Evolutionary conservation across 495 filamentous ascomycete genomes (phyloP).

Genomic region (Staphylotrichum longicolle): DNA sequence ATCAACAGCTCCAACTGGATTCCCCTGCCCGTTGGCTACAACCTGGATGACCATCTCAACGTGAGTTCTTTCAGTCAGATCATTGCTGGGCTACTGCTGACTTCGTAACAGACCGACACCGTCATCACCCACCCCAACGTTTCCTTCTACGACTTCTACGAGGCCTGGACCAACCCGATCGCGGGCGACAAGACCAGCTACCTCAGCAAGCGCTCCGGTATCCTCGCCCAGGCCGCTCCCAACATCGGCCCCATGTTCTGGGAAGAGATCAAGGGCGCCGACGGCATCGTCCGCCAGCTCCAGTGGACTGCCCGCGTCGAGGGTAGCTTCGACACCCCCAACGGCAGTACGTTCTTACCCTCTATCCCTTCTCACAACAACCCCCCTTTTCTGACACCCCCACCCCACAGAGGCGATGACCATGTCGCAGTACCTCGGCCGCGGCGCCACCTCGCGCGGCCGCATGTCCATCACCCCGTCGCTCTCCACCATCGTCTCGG

Average conservation of each 20-base stretch:
- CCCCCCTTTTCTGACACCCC: not conserved
- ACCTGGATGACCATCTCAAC: conserved; percentile 71
- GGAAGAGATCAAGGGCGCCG: conserved; percentile 57
- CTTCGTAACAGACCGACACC: conserved; percentile 51
- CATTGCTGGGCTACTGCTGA: conserved; percentile 6
- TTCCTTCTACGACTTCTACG: conserved; percentile 63
- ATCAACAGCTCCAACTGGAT: conserved; percentile 60
- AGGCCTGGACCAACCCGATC: conserved; percentile 51
- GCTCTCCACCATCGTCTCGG: conserved; percentile 55
- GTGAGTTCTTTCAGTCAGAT: conserved; percentile 20
- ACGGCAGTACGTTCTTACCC: conserved; percentile 33
- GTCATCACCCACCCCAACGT: conserved; percentile 61
- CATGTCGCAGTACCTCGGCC: conserved; percentile 64
- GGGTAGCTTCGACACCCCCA: conserved; percentile 44
- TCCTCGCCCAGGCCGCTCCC: conserved; percentile 68
- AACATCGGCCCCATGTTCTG: conserved; percentile 63
- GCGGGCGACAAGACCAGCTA: conserved; percentile 37
- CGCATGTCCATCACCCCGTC: conserved; percentile 59
- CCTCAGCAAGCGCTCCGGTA: conserved; percentile 52
- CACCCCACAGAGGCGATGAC: conserved; percentile 49
- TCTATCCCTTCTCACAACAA: not conserved
- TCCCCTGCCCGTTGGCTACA: conserved; percentile 69
- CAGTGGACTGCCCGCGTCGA: conserved; percentile 66
- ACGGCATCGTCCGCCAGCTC: conserved; percentile 63
- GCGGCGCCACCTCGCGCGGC: conserved; percentile 59